These are phyloP conservation scores for Fusarium longipes DNA, from an alignment of 2,329 filamentous ascomycete genomes.

Conservation along the genomic window DNA sequence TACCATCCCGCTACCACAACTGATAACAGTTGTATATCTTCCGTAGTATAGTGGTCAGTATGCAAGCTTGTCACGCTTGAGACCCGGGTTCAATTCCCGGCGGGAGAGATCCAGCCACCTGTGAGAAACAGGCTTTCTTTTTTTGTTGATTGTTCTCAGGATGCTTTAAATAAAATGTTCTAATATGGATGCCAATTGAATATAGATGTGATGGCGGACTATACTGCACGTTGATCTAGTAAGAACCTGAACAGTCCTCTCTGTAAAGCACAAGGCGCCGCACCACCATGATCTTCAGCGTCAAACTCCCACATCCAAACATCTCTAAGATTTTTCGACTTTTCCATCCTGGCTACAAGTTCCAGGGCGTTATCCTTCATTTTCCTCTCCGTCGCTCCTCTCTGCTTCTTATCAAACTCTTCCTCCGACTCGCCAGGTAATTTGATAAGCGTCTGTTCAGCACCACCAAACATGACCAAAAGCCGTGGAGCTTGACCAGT, in stretches of 20 bases:
- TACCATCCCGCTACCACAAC: too few relatives aligned
- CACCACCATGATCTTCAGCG: conserved; percentile 45
- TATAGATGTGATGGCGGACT: neutral
- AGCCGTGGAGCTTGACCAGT: conserved; percentile 44
- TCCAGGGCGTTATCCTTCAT: conserved; percentile 42
- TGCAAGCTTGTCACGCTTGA: too few relatives aligned
- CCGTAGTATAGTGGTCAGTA: too few relatives aligned
- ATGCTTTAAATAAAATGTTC: too few relatives aligned
- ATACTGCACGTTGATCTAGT: conserved; percentile 11
- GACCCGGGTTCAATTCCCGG: too few relatives aligned
- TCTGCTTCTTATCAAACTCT: conserved; percentile 44
- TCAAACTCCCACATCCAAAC: conserved; percentile 45
- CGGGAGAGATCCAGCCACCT: too few relatives aligned
- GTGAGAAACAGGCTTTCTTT: too few relatives aligned
- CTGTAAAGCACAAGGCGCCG: conserved; percentile 37
- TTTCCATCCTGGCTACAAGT: conserved; percentile 35
- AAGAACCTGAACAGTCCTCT: conserved; percentile 39
- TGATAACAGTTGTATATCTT: too few relatives aligned
- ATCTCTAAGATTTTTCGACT: conserved; percentile 28
- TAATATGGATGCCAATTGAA: too few relatives aligned
- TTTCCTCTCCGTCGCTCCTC: conserved; percentile 31
- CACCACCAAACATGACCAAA: conserved; percentile 49
- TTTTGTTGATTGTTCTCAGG: too few relatives aligned
- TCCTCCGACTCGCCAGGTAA: conserved; percentile 47
- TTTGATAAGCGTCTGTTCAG: conserved; percentile 48